A percentile compares a stretch with the other conserved stretches of the same genome.
Evolutionary conservation across 164 flowering plant genomes (phyloP).

Genomic region (Echeveria elegans): DNA sequence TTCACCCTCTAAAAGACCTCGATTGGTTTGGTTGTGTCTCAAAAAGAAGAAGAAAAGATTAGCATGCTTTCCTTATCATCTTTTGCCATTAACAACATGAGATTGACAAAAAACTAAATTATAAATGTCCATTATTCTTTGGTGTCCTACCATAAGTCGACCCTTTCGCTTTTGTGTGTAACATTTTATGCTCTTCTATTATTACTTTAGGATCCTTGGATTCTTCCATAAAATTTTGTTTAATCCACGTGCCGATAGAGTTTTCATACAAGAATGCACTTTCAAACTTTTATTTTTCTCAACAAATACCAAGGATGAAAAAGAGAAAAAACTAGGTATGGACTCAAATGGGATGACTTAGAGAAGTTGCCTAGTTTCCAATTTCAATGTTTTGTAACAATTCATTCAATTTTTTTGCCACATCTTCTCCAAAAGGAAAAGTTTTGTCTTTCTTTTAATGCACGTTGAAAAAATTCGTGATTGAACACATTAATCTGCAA

Average conservation of each 20-base stretch:
- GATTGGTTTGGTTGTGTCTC: not conserved
- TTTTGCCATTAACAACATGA: not conserved
- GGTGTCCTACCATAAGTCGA: not conserved
- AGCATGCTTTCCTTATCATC: not conserved
- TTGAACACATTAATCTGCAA: too few species aligned
- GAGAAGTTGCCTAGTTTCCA: too few species aligned
- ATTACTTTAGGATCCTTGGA: not conserved
- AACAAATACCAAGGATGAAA: too few species aligned
- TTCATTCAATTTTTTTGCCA: too few species aligned
- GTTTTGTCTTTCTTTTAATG: too few species aligned
- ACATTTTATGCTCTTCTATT: not conserved
- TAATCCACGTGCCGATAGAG: slow-evolving; percentile 1
- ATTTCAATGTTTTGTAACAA: too few species aligned
- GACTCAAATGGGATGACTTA: too few species aligned
- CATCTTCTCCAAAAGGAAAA: too few species aligned
- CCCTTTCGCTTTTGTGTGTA: not conserved
- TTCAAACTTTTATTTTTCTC: too few species aligned
- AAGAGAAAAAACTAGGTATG: too few species aligned
- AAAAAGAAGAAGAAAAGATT: not conserved
- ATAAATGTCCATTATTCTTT: not conserved
- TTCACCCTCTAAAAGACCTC: not conserved
- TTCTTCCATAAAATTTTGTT: not conserved
- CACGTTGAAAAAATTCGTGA: too few species aligned
- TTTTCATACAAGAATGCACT: too few species aligned
- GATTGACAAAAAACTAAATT: not conserved